These are phyloP conservation scores for Chenopodium album DNA, from an alignment of 148 eudicot genomes.

Conservation along the genomic window DNA sequence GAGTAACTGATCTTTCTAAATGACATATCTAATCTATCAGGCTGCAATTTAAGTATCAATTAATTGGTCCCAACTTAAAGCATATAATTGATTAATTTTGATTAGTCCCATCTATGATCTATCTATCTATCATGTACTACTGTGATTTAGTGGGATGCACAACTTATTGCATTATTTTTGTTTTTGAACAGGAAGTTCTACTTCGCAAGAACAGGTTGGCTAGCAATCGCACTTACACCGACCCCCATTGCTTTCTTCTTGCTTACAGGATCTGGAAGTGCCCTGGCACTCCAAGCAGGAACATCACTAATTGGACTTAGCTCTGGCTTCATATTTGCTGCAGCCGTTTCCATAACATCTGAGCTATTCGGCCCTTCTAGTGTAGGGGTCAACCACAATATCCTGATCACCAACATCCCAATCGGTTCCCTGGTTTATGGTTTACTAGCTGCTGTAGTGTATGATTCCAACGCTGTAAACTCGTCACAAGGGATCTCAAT, in stretches of 20 bases:
- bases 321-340: conserved; percentile 89
- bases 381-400: conserved; percentile 86
- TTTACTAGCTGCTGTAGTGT: conserved; percentile 62
- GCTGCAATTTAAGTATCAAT: not conserved
- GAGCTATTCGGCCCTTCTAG: conserved; percentile 82
- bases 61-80: not conserved
- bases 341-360: conserved; percentile 82
- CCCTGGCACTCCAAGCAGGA: conserved; percentile 45
- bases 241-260: conserved; percentile 79
- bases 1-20: conserved; percentile 31
- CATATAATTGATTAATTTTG: not conserved
- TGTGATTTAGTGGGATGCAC: not conserved
- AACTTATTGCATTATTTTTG: not conserved
- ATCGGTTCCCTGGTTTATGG: conserved; percentile 78
- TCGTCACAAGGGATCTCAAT: conserved; percentile 16
- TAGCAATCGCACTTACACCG: conserved; percentile 63
- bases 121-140: not conserved
- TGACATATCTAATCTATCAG: not conserved
- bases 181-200: conserved; percentile 58
- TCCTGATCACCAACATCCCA: conserved; percentile 87
- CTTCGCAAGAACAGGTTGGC: conserved; percentile 93
- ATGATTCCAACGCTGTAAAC: conserved; percentile 47
- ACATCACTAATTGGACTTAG: conserved; percentile 74
- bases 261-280: conserved; percentile 50
- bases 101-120: not conserved